Base-by-base conservation (phyloP, 2,329 filamentous ascomycete genomes). In the Sporothrix brasiliensis region DNA sequence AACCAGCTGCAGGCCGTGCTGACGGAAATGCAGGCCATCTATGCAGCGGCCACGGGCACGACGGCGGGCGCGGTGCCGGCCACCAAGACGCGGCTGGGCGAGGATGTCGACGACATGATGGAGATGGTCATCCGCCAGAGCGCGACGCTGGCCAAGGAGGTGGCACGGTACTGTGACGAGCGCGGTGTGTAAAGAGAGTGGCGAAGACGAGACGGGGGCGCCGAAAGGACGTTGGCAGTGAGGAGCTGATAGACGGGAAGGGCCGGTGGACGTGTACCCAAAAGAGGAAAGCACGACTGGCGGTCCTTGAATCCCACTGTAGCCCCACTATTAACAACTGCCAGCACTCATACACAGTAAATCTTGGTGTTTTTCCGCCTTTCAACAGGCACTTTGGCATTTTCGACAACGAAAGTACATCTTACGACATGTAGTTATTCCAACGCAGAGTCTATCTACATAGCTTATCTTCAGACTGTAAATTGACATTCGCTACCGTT, bases 1-100 rank as follows among this genome's bases (percentile, higher is more conserved):
- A 94, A 94, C 79, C 92, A 94, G 82, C 84, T 94, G 63, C 85
- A 88, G 73, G 91, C 92, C 1, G 90, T 94, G 14, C 83, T 94
- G 79, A 83, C 85, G 14, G 85, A 92, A 76, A 94, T 94, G 90
- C 80, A 82, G 27, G 81, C 84, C 49, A 83, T 91, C 2, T 86
- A 86, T 74, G 80, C 81, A 41, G 79, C 78, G 70, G 81, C 85
- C 63, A 81, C 78, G 63, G 83, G 80, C 54, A 53, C 34, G 24
- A 19, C 39, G 47, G 63, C n/a, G 7, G 67, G 58, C 13, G 34
- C 21, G 34, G 44, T 47, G 21, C 41, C 41, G 24, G 21, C 21
- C 39, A 16, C 11, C 4, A 49, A 54, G 49, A 21, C 34, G 58
- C 78, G 79, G 67, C 82, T 88, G 49, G 83, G 83, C 16, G 78